Percentiles rank a stretch among this genome's conserved stretches.
Evolutionary conservation across 2,329 filamentous ascomycete genomes (phyloP).

Genomic region (Aureobasidium lini): DNA sequence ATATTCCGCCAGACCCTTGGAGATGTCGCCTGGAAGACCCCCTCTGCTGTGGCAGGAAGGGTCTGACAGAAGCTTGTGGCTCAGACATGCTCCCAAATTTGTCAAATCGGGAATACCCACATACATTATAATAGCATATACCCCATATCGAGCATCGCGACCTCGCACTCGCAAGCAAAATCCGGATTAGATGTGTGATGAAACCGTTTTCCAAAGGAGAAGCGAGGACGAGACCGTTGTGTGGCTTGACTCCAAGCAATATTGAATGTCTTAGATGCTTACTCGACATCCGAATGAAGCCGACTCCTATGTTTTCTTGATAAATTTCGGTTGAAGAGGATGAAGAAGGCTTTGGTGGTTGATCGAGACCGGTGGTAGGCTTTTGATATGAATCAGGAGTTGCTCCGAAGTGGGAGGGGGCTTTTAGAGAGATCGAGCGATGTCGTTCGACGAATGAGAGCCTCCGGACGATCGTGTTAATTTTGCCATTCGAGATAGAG

Average conservation of each 20-base stretch:
- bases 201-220: neutral
- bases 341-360: neutral
- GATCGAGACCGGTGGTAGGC: neutral
- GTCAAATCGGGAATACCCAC: neutral
- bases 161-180: neutral
- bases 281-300: slow-evolving; percentile 8
- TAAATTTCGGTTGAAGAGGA: neutral
- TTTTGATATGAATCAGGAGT: neutral
- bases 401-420: neutral
- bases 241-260: slow-evolving; percentile 7
- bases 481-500: neutral
- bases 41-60: neutral
- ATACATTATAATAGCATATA: neutral
- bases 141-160: neutral
- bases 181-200: neutral
- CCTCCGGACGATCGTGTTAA: neutral
- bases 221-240: slow-evolving; percentile 5
- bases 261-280: slow-evolving; percentile 9
- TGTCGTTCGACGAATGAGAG: neutral
- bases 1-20: too few relatives aligned
- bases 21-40: neutral
- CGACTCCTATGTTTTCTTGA: neutral
- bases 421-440: neutral
- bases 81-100: neutral
- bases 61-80: neutral